Percentiles rank a stretch among this genome's conserved stretches.
Conservation (phyloP, 2,329 filamentous ascomycete genomes). For the Curvularia sp. region DNA sequence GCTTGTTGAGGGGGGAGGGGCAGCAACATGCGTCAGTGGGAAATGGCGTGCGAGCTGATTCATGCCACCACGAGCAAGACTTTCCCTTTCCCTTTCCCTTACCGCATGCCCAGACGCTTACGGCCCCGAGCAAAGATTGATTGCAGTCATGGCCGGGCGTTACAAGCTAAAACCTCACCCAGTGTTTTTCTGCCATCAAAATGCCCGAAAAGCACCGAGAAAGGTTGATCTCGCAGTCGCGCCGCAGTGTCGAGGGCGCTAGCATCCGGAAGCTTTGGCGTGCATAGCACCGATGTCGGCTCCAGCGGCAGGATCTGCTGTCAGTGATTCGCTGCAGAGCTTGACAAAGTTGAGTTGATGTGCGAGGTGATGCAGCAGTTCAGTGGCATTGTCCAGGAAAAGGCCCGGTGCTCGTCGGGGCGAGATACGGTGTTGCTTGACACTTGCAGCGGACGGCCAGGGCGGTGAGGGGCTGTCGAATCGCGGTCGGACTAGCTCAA, state of each 20-base stretch:
- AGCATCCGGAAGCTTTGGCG: not conserved
- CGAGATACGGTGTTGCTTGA: not conserved
- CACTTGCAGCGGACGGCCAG: slow-evolving; percentile 1
- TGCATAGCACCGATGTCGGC: slow-evolving; percentile 6
- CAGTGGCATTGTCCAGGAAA: not conserved
- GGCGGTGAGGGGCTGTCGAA: slow-evolving; percentile 13
- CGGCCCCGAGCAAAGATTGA: not conserved
- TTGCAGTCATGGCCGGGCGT: not conserved
- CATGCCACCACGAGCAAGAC: slow-evolving; percentile 3
- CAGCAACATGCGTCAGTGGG: not conserved
- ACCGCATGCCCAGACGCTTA: not conserved
- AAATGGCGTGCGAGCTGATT: slow-evolving; percentile 10
- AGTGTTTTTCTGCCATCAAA: not conserved
- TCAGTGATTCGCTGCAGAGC: not conserved
- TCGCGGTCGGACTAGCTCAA: slow-evolving; percentile 6
- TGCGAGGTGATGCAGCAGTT: not conserved
- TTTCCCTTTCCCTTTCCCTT: too few species aligned
- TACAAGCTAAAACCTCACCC: not conserved
- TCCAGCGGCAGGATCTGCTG: not conserved
- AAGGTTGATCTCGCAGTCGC: not conserved
- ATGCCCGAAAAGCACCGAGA: slow-evolving; percentile 1
- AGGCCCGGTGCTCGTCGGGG: not conserved
- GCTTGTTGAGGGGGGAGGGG: slow-evolving; percentile 5
- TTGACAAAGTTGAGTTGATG: not conserved
- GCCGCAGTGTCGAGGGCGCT: not conserved